phyloP scores from a whole-genome alignment of 2,329 filamentous ascomycete genomes.

The Sporothrix globosa region DNA sequence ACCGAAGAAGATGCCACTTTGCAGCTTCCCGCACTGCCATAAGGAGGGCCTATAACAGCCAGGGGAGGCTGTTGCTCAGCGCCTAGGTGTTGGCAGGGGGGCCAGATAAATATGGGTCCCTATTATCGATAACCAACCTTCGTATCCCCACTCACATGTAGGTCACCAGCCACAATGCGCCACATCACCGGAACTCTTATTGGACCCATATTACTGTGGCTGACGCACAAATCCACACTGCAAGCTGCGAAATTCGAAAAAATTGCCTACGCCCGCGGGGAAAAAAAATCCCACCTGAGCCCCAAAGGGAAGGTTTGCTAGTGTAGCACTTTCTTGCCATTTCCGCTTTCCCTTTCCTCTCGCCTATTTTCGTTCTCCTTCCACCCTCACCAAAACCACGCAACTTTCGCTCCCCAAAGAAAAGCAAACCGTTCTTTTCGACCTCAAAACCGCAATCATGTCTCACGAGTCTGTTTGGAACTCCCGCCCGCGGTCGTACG shows the following conservation, averaged over 20 bases:
- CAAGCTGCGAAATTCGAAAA: conserved; percentile 32
- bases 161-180: conserved; percentile 18
- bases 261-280: conserved; percentile 10
- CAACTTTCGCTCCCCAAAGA: neutral
- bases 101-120: neutral
- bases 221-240: conserved; percentile 35
- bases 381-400: conserved; percentile 22
- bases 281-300: conserved; percentile 26
- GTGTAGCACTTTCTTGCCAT: conserved; percentile 18
- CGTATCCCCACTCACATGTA: neutral
- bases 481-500: conserved; percentile 95
- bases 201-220: conserved; percentile 15
- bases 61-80: neutral
- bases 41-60: neutral
- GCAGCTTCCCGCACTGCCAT: conserved; percentile 32
- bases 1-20: conserved; percentile 36
- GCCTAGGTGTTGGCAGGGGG: neutral
- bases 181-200: neutral
- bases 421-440: conserved; percentile 21
- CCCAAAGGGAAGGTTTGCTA: neutral
- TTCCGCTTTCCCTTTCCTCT: conserved; percentile 1
- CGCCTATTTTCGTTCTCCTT: neutral
- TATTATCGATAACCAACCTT: conserved; percentile 32
- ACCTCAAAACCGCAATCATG: conserved; percentile 49
- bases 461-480: conserved; percentile 97